These are phyloP conservation scores for Mercurialis annua DNA, from an alignment of 345 rosid genomes.

Conservation along the genomic window DNA sequence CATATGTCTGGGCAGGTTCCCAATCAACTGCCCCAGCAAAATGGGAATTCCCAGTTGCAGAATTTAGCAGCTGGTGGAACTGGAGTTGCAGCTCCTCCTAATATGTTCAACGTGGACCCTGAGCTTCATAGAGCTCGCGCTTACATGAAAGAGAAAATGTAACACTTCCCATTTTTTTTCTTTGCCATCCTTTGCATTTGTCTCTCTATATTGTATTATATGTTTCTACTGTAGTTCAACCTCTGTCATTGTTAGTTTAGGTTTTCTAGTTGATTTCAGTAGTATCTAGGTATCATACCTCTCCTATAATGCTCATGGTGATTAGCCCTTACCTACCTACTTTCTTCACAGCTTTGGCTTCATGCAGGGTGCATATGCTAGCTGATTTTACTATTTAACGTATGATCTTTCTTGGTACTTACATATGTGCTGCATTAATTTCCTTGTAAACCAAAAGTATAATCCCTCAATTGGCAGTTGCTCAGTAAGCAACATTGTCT, in stretches of 20 bases:
- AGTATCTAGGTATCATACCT: not conserved
- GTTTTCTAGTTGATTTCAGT: not conserved
- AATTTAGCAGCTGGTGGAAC: slow-evolving; percentile 30
- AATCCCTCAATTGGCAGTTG: not conserved
- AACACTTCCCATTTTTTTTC: slow-evolving; percentile 24
- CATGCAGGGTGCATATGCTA: not conserved
- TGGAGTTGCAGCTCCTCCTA: slow-evolving; percentile 27
- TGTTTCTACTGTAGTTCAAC: not conserved
- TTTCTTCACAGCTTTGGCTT: not conserved
- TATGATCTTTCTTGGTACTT: not conserved
- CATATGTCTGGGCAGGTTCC: slow-evolving; percentile 69
- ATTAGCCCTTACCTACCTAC: not conserved
- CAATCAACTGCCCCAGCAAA: slow-evolving; percentile 59
- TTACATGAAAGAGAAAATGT: slow-evolving; percentile 55
- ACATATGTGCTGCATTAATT: not conserved
- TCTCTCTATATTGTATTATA: not conserved
- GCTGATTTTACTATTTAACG: not conserved
- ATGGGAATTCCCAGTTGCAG: slow-evolving; percentile 68
- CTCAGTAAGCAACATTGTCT: not conserved
- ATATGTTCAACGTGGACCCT: slow-evolving; percentile 36
- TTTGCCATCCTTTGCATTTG: not conserved
- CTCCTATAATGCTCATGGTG: not conserved
- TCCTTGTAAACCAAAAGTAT: not conserved
- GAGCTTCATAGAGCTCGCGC: slow-evolving; percentile 45
- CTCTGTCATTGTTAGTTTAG: not conserved